phyloP scores from a whole-genome alignment of 2,329 filamentous ascomycete genomes.

The Exophiala sideris region DNA sequence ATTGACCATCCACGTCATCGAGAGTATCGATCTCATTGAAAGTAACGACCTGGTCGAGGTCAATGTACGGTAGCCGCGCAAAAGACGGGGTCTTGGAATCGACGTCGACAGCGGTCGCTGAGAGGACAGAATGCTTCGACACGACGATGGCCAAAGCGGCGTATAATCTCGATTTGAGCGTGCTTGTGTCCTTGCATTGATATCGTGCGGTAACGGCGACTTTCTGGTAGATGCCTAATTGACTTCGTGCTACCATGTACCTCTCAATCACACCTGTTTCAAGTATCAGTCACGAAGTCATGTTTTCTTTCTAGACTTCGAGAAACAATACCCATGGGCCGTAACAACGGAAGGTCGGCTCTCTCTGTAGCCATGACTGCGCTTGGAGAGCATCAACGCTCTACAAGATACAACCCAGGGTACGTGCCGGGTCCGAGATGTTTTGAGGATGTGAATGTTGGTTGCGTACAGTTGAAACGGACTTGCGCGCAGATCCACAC shows the following conservation, averaged over 20 bases:
- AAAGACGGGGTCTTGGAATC: constrained; percentile 42
- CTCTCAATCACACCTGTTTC: neutral
- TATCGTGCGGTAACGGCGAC: neutral
- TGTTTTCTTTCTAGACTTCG: neutral
- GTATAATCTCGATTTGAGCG: neutral
- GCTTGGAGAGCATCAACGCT: neutral
- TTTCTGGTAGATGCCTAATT: neutral
- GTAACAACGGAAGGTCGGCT: neutral
- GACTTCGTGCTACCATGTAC: constrained; percentile 1
- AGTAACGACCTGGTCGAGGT: constrained; percentile 38
- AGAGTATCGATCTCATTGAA: constrained; percentile 32
- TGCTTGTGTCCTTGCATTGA: no score
- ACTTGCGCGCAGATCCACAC: no score
- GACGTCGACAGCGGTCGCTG: constrained; percentile 42
- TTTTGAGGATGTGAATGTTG: neutral
- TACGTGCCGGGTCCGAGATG: neutral
- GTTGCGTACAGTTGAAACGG: no score
- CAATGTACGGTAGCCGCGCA: constrained; percentile 42
- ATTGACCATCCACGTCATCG: constrained; percentile 29
- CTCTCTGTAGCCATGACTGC: neutral
- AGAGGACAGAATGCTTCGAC: constrained; percentile 39
- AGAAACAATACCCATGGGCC: neutral
- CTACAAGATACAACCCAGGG: no score
- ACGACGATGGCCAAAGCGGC: neutral
- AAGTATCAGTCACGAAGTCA: neutral